A percentile compares a stretch with the other conserved stretches of the same genome.
Conservation (phyloP, 2,329 filamentous ascomycete genomes). For the Tolypocladium guangdongense region DNA sequence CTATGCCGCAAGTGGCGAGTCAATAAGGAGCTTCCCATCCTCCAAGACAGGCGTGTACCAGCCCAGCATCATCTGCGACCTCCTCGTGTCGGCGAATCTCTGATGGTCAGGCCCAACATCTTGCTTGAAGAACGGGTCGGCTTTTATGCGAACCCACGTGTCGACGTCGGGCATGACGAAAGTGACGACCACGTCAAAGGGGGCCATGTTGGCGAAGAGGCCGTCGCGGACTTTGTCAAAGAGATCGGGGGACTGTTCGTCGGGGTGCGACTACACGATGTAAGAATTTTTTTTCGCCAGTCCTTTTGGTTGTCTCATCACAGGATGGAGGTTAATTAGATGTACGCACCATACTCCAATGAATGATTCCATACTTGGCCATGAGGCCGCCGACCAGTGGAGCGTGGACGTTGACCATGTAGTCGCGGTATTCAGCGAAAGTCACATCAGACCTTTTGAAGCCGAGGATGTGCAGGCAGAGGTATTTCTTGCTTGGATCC, state of each 20-base stretch:
- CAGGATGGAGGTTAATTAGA: too few relatives aligned
- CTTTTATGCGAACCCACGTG: background rate
- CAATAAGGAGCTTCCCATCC: background rate
- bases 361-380: background rate
- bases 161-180: constrained; percentile 1
- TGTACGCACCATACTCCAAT: background rate
- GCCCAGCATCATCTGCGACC: constrained; percentile 2
- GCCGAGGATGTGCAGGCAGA: constrained; percentile 1
- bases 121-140: background rate
- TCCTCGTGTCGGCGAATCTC: constrained; percentile 1
- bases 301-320: too few relatives aligned
- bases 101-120: background rate
- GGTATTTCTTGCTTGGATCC: background rate
- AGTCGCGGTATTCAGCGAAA: background rate
- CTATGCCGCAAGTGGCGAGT: too few relatives aligned
- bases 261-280: background rate
- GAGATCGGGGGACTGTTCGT: background rate
- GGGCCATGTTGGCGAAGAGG: background rate
- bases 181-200: background rate
- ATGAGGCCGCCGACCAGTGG: background rate
- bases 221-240: background rate
- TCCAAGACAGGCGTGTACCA: background rate
- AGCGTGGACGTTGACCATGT: constrained; percentile 2
- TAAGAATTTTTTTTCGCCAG: too few relatives aligned
- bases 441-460: background rate